Evolutionary conservation across 768 basidiomycete species (phyloP), one percentile per base, ranked within the genome.

Genomic region (Leccinellum rugosiceps): DNA sequence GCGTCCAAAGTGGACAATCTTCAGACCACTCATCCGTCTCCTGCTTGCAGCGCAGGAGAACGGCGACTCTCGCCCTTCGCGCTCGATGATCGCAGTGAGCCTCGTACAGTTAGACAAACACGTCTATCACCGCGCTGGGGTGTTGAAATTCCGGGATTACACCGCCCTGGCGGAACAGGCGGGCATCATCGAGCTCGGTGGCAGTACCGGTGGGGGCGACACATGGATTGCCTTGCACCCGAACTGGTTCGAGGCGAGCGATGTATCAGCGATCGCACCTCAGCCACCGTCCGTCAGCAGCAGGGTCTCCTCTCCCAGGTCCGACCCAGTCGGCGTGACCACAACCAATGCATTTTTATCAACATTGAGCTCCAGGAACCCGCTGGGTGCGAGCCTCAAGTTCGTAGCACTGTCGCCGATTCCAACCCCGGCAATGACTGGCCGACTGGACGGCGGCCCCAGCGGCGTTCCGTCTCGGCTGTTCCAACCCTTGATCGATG

Each of bases 21-120:
- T 80, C 58, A 58, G 59, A 32, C 61, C 72, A 26, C 64, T 72
- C 51, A 61, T 72, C 28, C 38, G 62, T 13, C 45, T 53, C 53
- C 52, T 72, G 31, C 52, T 71, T 17, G 60, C 56, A 32, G 63
- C 60, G 23, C 67, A 63, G 31, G 58, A 59, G 15, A 71, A 68
- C 6, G 79, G 78, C 4, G 56, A 66, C 26, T 0, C 38, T 26
- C 72, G 63, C 17, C 73, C 80, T 13, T 66, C 72, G 4, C 77
- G 80, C n/a, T 76, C 78, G 15, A 57, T 8, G 1, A 57, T 84
- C 19, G 77, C 75, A 5, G 0, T 62, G 14, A 70, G 72, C 14
- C 65, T 84, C 2, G 7, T 62, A n/a, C 50, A 64, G 28, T 30
- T 17, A 21, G 72, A 76, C 46, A 66, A 66, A 17, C 46, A 59